Evolutionary conservation across 2,329 filamentous ascomycete species (phyloP).

Genomic region (Lachnellula willkommii): DNA sequence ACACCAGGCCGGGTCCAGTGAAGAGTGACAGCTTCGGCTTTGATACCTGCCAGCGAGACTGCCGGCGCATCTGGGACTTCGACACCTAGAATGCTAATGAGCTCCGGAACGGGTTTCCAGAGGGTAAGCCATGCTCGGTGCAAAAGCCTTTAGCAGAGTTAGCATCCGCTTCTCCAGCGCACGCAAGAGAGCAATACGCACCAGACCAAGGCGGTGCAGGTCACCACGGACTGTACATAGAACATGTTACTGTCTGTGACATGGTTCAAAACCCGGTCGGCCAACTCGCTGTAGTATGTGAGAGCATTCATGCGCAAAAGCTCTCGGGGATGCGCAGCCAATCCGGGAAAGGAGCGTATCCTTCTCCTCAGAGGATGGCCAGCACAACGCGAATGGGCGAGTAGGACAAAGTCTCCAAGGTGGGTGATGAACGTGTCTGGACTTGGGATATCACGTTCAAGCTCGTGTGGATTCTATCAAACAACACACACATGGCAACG

Average conservation of each 20-base stretch:
- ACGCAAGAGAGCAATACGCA: slow-evolving; percentile 12
- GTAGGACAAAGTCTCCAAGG: background rate
- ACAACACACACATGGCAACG: no score
- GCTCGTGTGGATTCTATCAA: background rate
- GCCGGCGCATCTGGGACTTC: slow-evolving; percentile 88
- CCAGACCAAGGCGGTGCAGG: slow-evolving; percentile 30
- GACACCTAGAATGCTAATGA: slow-evolving; percentile 86
- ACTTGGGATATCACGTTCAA: background rate
- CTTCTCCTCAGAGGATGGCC: background rate
- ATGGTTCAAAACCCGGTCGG: slow-evolving; percentile 31
- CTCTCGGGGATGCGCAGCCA: background rate
- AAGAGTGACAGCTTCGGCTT: slow-evolving; percentile 77
- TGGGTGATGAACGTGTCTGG: background rate
- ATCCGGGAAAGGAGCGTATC: background rate
- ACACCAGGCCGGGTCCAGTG: slow-evolving; percentile 76
- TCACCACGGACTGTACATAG: slow-evolving; percentile 31
- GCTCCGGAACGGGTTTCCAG: slow-evolving; percentile 82
- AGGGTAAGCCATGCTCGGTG: slow-evolving; percentile 84
- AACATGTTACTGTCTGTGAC: slow-evolving; percentile 31
- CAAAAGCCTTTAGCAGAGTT: slow-evolving; percentile 57
- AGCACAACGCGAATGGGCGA: background rate
- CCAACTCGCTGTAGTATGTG: slow-evolving; percentile 27
- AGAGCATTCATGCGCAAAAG: slow-evolving; percentile 31
- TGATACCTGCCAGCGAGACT: slow-evolving; percentile 85
- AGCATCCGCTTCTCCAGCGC: slow-evolving; percentile 8